These are phyloP conservation scores for Rhodotorula sp. DNA, from an alignment of 1,284 basidiomycete species.

Conservation along the genomic window DNA sequence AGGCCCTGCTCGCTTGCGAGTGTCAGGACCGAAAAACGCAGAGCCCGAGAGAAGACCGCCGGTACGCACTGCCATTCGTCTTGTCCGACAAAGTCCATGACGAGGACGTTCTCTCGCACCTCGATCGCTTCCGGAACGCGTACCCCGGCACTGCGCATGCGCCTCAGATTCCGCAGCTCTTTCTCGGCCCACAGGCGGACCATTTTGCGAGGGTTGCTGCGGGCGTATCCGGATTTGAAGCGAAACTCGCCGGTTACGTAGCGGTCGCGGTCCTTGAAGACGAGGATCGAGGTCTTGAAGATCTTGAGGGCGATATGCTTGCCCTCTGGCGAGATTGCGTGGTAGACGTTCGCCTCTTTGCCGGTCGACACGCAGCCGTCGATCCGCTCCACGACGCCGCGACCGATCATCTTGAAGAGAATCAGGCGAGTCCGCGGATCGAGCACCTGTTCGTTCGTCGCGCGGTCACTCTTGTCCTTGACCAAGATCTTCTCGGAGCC, in stretches of 20 bases:
- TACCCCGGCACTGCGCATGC: conserved; percentile 76
- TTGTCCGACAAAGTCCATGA: conserved; percentile 88
- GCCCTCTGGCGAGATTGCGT: conserved; percentile 29
- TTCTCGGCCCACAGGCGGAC: conserved; percentile 99
- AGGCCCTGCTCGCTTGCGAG: conserved; percentile 60
- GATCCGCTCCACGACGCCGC: conserved; percentile 77
- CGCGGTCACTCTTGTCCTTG: conserved; percentile 87
- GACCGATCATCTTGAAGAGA: conserved; percentile 87
- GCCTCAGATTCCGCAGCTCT: conserved; percentile 91
- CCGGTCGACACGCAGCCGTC: conserved; percentile 93
- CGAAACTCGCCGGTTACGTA: conserved; percentile 85
- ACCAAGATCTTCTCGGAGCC: conserved; percentile 76
- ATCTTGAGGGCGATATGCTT: conserved; percentile 86
- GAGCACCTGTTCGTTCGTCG: conserved; percentile 89
- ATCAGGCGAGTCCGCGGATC: conserved; percentile 87
- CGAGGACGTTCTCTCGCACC: conserved; percentile 92
- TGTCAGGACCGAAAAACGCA: neutral
- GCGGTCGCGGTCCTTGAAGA: conserved; percentile 94
- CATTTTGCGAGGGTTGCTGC: conserved; percentile 96
- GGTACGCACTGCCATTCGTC: conserved; percentile 66
- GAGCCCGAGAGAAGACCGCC: neutral
- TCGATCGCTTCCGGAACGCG: conserved; percentile 85
- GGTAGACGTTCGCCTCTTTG: conserved; percentile 68
- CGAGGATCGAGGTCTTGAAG: conserved; percentile 96
- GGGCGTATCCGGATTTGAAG: conserved; percentile 87